A percentile compares a stretch with the other conserved stretches of the same genome.
Conservation (phyloP, 768 basidiomycete species). For the Pholiota molesta region DNA sequence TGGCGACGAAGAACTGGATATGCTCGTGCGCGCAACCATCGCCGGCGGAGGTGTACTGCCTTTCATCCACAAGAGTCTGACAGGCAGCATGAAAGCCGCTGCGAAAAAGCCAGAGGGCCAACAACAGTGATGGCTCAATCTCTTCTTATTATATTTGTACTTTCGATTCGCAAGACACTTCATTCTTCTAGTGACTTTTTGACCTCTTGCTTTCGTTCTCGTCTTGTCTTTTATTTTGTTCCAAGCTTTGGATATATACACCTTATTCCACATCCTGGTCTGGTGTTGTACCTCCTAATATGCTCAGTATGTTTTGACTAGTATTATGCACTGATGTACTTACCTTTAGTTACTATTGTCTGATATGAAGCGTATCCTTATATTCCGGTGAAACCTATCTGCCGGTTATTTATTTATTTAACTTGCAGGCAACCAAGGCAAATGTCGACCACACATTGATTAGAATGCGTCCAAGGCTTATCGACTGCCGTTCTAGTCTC, state of each 20-base stretch:
- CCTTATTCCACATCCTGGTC: constrained; percentile 6
- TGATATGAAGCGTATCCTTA: constrained; percentile 18
- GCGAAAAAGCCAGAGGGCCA: constrained; percentile 47
- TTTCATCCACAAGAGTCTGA: constrained; percentile 87
- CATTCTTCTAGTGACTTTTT: constrained; percentile 3
- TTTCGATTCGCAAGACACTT: constrained; percentile 4
- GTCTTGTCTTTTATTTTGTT: constrained; percentile 5
- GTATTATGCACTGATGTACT: constrained; percentile 18
- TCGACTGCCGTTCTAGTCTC: no score
- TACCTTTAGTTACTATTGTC: constrained; percentile 2
- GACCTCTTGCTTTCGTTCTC: not conserved
- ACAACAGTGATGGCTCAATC: constrained; percentile 13
- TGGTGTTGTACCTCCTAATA: constrained; percentile 19
- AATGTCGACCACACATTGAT: no score
- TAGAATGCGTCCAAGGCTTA: no score
- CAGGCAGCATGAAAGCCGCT: constrained; percentile 48
- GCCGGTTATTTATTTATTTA: constrained; percentile 23
- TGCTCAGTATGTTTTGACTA: constrained; percentile 23
- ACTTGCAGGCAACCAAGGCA: not conserved
- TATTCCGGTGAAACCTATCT: constrained; percentile 13
- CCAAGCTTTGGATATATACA: constrained; percentile 12
- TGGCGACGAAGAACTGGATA: constrained; percentile 97
- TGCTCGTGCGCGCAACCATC: constrained; percentile 91
- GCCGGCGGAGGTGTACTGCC: constrained; percentile 88
- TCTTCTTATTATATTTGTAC: not conserved